Conservation (phyloP, 148 eudicot species). For the Vaccinium vitisidaea region DNA sequence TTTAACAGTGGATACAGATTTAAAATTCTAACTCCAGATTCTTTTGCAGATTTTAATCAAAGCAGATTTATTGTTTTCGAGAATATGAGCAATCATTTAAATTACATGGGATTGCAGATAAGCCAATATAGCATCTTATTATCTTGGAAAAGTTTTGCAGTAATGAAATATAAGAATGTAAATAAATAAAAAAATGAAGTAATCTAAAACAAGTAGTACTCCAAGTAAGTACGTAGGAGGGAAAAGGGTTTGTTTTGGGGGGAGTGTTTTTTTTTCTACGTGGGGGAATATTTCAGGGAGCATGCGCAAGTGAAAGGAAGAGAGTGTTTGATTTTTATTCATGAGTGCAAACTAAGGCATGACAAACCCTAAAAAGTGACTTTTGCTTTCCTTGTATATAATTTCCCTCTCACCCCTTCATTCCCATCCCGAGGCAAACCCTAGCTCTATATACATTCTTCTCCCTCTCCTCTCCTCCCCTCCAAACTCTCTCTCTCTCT, state of each 20-base stretch:
- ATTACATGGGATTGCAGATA: background rate
- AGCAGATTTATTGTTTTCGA: no score
- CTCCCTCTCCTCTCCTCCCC: background rate
- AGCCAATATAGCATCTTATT: background rate
- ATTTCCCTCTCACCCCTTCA: background rate
- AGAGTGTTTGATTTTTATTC: background rate
- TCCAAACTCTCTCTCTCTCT: background rate
- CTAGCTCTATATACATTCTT: background rate
- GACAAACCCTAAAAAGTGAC: background rate
- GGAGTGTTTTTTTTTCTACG: background rate
- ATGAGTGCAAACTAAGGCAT: slow-evolving; percentile 5
- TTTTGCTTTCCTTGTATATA: background rate
- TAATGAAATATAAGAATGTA: background rate
- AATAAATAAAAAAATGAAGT: background rate
- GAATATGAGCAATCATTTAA: background rate
- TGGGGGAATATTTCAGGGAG: slow-evolving; percentile 1
- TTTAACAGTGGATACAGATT: no score
- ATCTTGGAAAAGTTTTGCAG: background rate
- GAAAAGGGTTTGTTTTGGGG: background rate
- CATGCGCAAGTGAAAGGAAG: slow-evolving; percentile 5
- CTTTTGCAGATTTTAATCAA: no score
- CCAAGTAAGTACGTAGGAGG: background rate
- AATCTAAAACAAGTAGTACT: background rate
- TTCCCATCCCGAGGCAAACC: slow-evolving; percentile 11
- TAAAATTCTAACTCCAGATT: no score